Percentiles rank a stretch among this genome's conserved stretches.
Conservation (phyloP, 192 early-diverging fungal genomes). For the Linnemannia elongata region DNA sequence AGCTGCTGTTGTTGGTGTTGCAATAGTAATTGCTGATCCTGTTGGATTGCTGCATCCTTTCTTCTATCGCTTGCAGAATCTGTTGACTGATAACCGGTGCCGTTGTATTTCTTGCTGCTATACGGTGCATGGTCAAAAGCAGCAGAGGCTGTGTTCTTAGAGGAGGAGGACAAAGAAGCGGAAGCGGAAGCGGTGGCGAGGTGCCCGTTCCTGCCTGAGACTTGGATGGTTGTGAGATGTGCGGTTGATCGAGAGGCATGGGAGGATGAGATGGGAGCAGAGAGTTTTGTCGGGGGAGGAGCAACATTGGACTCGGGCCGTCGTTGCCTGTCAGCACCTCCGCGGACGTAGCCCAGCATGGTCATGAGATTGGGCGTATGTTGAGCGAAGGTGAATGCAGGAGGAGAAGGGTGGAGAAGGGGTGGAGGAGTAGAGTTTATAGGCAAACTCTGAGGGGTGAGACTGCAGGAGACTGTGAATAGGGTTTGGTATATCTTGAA, state of each 20-base stretch:
- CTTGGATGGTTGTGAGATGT: neutral
- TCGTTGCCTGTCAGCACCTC: slow-evolving; percentile 16
- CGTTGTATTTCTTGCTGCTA: slow-evolving; percentile 4
- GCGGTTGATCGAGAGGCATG: slow-evolving; percentile 9
- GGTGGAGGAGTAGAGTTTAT: neutral
- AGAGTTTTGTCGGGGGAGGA: neutral
- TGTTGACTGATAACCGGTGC: neutral
- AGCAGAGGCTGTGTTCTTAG: neutral
- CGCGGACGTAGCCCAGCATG: slow-evolving; percentile 24
- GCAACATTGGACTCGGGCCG: slow-evolving; percentile 12
- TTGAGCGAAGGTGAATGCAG: neutral
- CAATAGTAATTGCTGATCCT: neutral
- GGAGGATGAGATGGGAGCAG: neutral
- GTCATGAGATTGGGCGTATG: slow-evolving; percentile 21
- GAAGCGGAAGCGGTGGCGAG: neutral
- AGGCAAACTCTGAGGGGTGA: neutral
- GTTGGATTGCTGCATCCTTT: neutral
- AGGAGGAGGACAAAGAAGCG: neutral
- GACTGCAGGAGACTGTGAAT: neutral
- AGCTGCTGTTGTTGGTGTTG: slow-evolving; percentile 12
- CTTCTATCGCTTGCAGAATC: neutral
- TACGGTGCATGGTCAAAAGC: slow-evolving; percentile 1
- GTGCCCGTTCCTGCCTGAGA: slow-evolving; percentile 10
- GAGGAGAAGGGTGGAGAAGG: neutral
- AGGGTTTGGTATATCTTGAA: neutral